A percentile compares a stretch with the other conserved stretches of the same genome.
Conservation (phyloP, 2,329 filamentous ascomycete species). For the Epichloe gansuensis region DNA sequence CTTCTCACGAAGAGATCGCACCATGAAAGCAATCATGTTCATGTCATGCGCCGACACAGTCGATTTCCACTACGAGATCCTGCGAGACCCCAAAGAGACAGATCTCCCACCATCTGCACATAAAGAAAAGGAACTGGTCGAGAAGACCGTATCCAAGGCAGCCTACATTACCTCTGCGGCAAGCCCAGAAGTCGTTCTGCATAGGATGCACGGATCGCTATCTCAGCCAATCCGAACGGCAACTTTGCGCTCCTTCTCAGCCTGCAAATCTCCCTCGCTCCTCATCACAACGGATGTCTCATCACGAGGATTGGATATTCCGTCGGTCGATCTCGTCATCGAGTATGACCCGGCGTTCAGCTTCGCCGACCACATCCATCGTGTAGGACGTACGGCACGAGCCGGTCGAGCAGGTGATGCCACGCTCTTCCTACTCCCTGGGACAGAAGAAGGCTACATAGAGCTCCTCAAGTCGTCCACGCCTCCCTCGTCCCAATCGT, state of each 20-base stretch:
- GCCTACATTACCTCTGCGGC: conserved; percentile 62
- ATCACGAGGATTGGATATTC: conserved; percentile 87
- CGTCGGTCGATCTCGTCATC: conserved; percentile 86
- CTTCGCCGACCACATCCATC: conserved; percentile 85
- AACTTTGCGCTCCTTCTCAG: conserved; percentile 70
- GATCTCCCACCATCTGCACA: conserved; percentile 16
- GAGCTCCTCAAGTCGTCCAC: conserved; percentile 48
- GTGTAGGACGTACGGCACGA: conserved; percentile 88
- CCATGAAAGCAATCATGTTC: conserved; percentile 96
- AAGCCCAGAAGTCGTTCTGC: conserved; percentile 61
- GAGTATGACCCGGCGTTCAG: conserved; percentile 96
- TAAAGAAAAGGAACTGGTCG: conserved; percentile 25
- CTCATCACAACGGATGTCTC: conserved; percentile 93
- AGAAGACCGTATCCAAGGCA: conserved; percentile 54
- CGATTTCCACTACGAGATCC: conserved; percentile 86
- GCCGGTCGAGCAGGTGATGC: conserved; percentile 81
- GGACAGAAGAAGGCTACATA: conserved; percentile 85
- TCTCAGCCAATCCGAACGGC: conserved; percentile 77
- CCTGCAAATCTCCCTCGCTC: conserved; percentile 61
- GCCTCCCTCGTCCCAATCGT: conserved; percentile 36
- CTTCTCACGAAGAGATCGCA: conserved; percentile 76
- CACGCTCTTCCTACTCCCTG: conserved; percentile 79
- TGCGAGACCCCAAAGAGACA: conserved; percentile 35
- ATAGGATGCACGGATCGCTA: conserved; percentile 85
- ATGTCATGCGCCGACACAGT: conserved; percentile 95